Evolutionary conservation across 108 stramenopile species (phyloP).

Genomic region (Pseudonitzschia multiseries): DNA sequence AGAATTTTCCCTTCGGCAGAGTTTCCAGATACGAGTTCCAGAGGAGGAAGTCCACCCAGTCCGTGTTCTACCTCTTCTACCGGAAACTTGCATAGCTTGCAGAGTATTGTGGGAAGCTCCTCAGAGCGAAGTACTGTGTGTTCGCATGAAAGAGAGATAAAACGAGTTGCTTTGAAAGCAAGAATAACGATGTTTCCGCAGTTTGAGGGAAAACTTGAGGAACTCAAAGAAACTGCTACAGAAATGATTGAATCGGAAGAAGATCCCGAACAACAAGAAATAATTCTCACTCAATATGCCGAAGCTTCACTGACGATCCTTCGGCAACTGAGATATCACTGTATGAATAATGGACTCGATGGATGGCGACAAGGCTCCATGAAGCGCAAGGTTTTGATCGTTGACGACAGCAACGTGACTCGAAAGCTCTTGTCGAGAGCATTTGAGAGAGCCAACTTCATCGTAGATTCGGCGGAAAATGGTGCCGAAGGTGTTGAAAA

Average conservation of each 20-base stretch:
- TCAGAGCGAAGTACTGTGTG: conserved; percentile 29
- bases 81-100: conserved; percentile 16
- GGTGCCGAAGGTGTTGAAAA: conserved; percentile 85
- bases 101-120: conserved; percentile 28
- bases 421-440: conserved; percentile 82
- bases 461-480: conserved; percentile 88
- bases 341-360: conserved; percentile 89
- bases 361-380: conserved; percentile 88
- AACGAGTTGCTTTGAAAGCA: conserved; percentile 45
- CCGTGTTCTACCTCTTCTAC: conserved; percentile 28
- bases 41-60: conserved; percentile 27
- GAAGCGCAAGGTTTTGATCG: conserved; percentile 82
- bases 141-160: conserved; percentile 21
- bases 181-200: conserved; percentile 85
- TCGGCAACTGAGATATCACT: conserved; percentile 88
- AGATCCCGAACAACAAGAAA: conserved; percentile 78
- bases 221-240: conserved; percentile 72
- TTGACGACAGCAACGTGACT: conserved; percentile 84
- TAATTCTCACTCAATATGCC: conserved; percentile 84
- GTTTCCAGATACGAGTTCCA: conserved; percentile 11
- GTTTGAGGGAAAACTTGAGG: conserved; percentile 75
- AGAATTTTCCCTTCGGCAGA: conserved; percentile 10
- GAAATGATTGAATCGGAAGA: conserved; percentile 82
- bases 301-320: conserved; percentile 87
- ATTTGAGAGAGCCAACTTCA: conserved; percentile 86